Evolutionary conservation across 2,329 filamentous ascomycete genomes (phyloP), one percentile per base, ranked within the genome.

Genomic region (Pseudogymnoascus sp.): DNA sequence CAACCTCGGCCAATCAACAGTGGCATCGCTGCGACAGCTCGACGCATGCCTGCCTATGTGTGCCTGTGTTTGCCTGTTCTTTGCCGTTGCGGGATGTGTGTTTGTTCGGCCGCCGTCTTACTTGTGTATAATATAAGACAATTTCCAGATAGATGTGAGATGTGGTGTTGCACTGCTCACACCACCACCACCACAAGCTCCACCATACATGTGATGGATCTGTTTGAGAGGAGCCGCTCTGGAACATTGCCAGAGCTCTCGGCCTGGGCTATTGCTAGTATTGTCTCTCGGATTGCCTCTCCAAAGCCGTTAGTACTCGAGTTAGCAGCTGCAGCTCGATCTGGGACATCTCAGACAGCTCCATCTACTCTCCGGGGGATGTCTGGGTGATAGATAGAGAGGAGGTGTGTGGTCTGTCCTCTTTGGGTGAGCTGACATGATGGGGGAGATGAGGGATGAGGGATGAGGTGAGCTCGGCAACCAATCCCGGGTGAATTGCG

Each of bases 351-450:
- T 47, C 41, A 47, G 41, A 47, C 41, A 47, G 14, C 22, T 47
- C 41, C 41, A 47, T 47, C 41, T 47, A 47, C 41, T 47, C 41
- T 47, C 41, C 41, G 41, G 41, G 41, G 41, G n/a, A 47, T 28
- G 22, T 47, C 41, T 47, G 20, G 39, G 39, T 2, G 6, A 25
- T 6, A 47, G 41, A 47, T 22, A 47, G 12, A 25, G 39, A 43
- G 39, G 39, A n/a, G n/a, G n/a, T n/a, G n/a, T n/a, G n/a, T n/a
- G n/a, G n/a, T n/a, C n/a, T 43, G 39, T 43, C 39, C 39, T 43
- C 20, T n/a, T 43, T 30, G 4, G 39, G 38, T 43, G 39, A 25
- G 39, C 39, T 43, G 39, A 43, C 39, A 43, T 43, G 39, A 43
- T 25, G 39, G 28, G 7, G 39, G 39, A 25, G 20, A 6, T 41